Evolutionary conservation across 176 grass and related monocot genomes (phyloP).

Genomic region (Zoysia pacifica): DNA sequence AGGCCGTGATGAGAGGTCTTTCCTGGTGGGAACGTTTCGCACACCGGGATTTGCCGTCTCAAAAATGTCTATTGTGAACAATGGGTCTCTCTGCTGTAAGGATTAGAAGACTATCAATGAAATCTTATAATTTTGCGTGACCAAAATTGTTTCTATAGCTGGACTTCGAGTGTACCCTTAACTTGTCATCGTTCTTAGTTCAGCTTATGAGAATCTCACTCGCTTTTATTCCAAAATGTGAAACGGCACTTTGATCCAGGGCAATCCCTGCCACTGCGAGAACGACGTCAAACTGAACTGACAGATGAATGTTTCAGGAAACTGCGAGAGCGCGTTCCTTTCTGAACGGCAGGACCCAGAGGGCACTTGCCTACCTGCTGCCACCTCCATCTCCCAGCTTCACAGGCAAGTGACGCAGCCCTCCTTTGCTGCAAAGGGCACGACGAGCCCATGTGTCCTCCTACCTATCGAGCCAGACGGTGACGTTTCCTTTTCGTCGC

Average conservation of each 20-base stretch:
- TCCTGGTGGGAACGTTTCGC: conserved; percentile 5
- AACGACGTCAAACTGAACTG: background rate
- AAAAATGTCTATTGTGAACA: background rate
- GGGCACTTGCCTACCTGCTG: too few species aligned
- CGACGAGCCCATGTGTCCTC: conserved; percentile 5
- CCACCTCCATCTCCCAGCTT: background rate
- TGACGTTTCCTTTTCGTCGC: too few species aligned
- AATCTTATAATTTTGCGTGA: background rate
- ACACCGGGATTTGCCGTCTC: background rate
- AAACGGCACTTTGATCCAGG: too few species aligned
- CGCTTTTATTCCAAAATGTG: too few species aligned
- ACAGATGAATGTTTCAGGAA: background rate
- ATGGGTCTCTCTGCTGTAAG: background rate
- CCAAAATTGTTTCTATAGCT: too few species aligned
- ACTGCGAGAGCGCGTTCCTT: background rate
- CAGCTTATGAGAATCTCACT: too few species aligned
- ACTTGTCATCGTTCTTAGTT: too few species aligned
- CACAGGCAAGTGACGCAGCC: too few species aligned
- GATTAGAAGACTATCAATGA: background rate
- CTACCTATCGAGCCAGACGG: too few species aligned
- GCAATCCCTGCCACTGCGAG: background rate
- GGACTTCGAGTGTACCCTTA: too few species aligned
- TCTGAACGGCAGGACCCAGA: background rate
- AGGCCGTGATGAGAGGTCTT: background rate
- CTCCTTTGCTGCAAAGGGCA: conserved; percentile 18